Conservation (phyloP, 441 rosid genomes). For the Isatis lusitanica region DNA sequence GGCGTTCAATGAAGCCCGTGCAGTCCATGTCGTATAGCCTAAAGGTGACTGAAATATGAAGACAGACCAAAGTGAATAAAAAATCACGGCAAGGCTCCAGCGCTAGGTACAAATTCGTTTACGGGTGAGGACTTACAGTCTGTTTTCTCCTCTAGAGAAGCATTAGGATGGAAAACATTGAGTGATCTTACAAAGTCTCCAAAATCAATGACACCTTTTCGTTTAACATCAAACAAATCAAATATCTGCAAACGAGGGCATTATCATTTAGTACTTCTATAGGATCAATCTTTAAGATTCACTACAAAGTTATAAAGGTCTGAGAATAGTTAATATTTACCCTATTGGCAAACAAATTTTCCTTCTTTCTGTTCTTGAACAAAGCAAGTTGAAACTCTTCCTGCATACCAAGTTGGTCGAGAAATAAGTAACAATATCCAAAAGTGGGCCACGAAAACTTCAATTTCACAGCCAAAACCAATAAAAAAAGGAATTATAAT, state of each 20-base stretch:
- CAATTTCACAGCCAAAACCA: not conserved
- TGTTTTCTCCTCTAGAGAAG: constrained; percentile 67
- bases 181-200: constrained; percentile 88
- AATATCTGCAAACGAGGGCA: constrained; percentile 55
- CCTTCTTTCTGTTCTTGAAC: constrained; percentile 82
- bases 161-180: constrained; percentile 79
- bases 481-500: not conserved
- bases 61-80: constrained; percentile 4
- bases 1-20: constrained; percentile 92
- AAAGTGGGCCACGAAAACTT: constrained; percentile 10
- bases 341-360: constrained; percentile 86
- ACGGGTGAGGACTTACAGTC: constrained; percentile 53
- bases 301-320: not conserved
- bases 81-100: not conserved
- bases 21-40: constrained; percentile 89
- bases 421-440: constrained; percentile 25
- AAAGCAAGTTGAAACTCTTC: constrained; percentile 90
- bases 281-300: not conserved
- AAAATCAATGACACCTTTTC: constrained; percentile 80
- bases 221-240: constrained; percentile 80
- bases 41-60: constrained; percentile 76
- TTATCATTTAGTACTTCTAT: not conserved
- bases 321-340: constrained; percentile 35
- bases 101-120: not conserved
- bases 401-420: constrained; percentile 45